Percentiles rank a stretch among this genome's conserved stretches.
Evolutionary conservation across 1,139 yeast species (phyloP).

Genomic region (Hyphopichia buzzinii): DNA sequence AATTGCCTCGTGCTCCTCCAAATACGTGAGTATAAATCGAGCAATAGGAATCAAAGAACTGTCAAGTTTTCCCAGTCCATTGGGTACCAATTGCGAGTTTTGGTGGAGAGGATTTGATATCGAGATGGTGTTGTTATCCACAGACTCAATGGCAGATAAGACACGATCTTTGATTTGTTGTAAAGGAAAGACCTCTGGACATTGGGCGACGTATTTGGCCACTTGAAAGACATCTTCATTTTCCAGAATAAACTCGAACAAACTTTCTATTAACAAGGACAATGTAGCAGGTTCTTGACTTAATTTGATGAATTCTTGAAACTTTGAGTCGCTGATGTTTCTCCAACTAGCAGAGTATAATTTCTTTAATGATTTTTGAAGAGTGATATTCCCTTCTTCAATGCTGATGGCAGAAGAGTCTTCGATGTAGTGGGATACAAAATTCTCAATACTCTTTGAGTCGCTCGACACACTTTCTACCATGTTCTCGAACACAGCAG

Average conservation of each 20-base stretch:
- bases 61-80: constrained; percentile 9
- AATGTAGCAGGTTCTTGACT: constrained; percentile 3
- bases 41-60: constrained; percentile 10
- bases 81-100: constrained; percentile 32
- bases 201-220: constrained; percentile 12
- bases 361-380: background rate
- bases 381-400: background rate
- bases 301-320: constrained; percentile 5
- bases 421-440: constrained; percentile 9
- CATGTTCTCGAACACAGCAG: constrained; percentile 12
- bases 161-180: constrained; percentile 11
- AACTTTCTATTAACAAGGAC: constrained; percentile 10
- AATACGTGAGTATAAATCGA: constrained; percentile 10
- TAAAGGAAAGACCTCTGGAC: constrained; percentile 10
- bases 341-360: constrained; percentile 7
- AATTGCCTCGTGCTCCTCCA: constrained; percentile 6
- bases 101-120: constrained; percentile 47
- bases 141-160: constrained; percentile 10
- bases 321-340: constrained; percentile 3
- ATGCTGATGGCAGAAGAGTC: constrained; percentile 3
- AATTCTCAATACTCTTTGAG: constrained; percentile 7
- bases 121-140: constrained; percentile 23
- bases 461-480: constrained; percentile 7
- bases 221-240: constrained; percentile 14
- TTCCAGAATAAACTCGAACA: constrained; percentile 15